Percentiles rank a stretch among this genome's conserved stretches.
These are phyloP conservation scores for Melanopsichium pennsylvanicum DNA, from an alignment of 1,284 basidiomycete genomes.

Conservation along the genomic window DNA sequence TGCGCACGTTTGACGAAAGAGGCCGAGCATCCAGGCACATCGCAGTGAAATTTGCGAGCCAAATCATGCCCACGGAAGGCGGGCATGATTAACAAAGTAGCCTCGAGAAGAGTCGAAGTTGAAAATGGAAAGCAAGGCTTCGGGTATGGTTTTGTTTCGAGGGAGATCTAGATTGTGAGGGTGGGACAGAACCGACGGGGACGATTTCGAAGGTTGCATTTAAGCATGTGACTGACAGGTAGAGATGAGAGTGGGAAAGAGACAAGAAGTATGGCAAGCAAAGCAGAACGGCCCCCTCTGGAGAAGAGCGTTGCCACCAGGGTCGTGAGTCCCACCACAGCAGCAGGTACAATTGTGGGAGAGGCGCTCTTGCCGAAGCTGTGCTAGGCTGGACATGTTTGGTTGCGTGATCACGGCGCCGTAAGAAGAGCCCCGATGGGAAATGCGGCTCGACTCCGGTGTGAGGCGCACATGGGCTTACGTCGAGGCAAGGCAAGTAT, in stretches of 20 bases:
- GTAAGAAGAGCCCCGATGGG: not conserved
- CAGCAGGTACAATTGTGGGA: not conserved
- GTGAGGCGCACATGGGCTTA: not conserved
- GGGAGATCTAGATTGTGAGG: not conserved
- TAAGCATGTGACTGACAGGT: constrained; percentile 1
- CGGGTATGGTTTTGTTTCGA: not conserved
- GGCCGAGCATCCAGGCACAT: constrained; percentile 33
- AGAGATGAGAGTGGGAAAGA: constrained; percentile 1
- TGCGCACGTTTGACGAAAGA: constrained; percentile 45
- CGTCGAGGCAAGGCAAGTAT: not conserved
- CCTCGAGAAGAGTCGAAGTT: not conserved
- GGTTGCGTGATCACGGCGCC: constrained; percentile 9
- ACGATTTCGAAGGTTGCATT: not conserved
- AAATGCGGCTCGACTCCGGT: not conserved
- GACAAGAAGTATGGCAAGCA: not conserved
- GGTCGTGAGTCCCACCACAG: constrained; percentile 20
- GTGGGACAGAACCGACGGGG: constrained; percentile 16
- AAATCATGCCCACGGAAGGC: constrained; percentile 29
- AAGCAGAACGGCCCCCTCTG: not conserved
- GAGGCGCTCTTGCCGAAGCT: constrained; percentile 10
- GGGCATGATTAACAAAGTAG: constrained; percentile 15
- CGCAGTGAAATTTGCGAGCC: constrained; percentile 36
- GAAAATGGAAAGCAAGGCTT: not conserved
- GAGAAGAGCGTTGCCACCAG: constrained; percentile 14
- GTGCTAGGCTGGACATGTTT: constrained; percentile 1